Conservation (phyloP, 2,329 filamentous ascomycete genomes). For the Fusarium decemcellulare region DNA sequence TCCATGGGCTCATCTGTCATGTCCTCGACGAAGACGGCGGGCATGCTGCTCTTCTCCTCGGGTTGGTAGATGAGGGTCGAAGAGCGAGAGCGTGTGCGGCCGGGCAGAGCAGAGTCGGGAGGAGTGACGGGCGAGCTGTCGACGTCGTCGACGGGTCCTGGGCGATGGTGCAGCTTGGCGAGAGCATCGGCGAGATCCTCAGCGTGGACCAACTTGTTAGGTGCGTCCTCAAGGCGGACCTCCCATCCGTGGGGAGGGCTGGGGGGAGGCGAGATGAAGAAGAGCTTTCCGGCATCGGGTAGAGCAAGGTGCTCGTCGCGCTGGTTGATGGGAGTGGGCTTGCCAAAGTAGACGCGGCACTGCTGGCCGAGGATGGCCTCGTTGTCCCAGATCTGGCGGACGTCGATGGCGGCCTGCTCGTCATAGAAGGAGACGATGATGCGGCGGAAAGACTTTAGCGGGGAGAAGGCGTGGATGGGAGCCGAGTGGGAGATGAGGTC, state of each 20-base stretch:
- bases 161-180: conserved; percentile 70
- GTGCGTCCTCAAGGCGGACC: conserved; percentile 76
- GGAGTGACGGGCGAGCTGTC: conserved; percentile 50
- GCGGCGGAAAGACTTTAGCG: conserved; percentile 85
- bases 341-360: conserved; percentile 78
- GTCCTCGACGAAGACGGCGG: conserved; percentile 77
- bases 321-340: conserved; percentile 69
- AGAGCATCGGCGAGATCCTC: conserved; percentile 78
- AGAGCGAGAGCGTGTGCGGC: conserved; percentile 68
- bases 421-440: conserved; percentile 86
- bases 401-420: conserved; percentile 76
- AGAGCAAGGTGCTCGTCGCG: conserved; percentile 73
- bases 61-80: conserved; percentile 78
- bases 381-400: conserved; percentile 81
- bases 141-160: conserved; percentile 56
- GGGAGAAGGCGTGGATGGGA: conserved; percentile 82
- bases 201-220: conserved; percentile 78
- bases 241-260: conserved; percentile 79
- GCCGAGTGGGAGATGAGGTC: conserved; percentile 79
- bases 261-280: conserved; percentile 80
- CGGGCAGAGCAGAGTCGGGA: conserved; percentile 46
- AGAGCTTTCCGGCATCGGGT: conserved; percentile 78
- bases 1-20: conserved; percentile 70
- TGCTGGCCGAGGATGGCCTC: conserved; percentile 79
- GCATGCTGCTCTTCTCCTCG: conserved; percentile 69